Conservation (phyloP, 768 basidiomycete species). For the Lyophyllum decastes region DNA sequence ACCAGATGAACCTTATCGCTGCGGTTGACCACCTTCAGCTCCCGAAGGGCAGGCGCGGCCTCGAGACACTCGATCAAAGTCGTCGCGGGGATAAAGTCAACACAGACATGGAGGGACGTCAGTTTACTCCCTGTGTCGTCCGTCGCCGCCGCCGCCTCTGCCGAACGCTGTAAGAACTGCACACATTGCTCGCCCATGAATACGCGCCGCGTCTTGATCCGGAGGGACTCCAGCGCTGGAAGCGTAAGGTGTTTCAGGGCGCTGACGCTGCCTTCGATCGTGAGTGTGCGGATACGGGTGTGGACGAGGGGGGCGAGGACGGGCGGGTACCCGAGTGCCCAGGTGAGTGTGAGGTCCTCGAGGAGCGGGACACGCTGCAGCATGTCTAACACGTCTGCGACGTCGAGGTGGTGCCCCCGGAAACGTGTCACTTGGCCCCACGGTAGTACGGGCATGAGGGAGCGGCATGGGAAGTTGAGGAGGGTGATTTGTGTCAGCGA, state of each 20-base stretch:
- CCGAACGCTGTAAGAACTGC: slow-evolving; percentile 8
- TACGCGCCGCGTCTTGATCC: background rate
- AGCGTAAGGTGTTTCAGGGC: slow-evolving; percentile 6
- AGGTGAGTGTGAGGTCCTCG: background rate
- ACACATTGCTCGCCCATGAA: slow-evolving; percentile 1
- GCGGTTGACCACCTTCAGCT: slow-evolving; percentile 5
- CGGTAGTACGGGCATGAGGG: slow-evolving; percentile 1
- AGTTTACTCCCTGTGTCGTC: slow-evolving; percentile 1
- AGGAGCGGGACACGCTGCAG: background rate
- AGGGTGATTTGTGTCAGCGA: slow-evolving; percentile 6
- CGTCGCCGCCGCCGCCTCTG: too few species aligned
- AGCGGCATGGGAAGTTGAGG: background rate
- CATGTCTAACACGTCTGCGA: slow-evolving; percentile 1
- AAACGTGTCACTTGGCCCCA: slow-evolving; percentile 10
- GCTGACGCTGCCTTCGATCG: background rate
- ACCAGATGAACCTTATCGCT: slow-evolving; percentile 9
- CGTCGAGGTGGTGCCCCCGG: background rate
- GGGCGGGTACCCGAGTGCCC: background rate
- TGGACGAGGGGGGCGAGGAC: background rate
- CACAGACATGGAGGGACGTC: slow-evolving; percentile 2
- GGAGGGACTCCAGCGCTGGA: slow-evolving; percentile 7
- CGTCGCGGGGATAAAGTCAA: slow-evolving; percentile 5
- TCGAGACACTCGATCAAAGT: slow-evolving; percentile 6
- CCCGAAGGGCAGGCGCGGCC: slow-evolving; percentile 2
- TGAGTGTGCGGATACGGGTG: background rate